These are phyloP conservation scores for Phytophthora brassicae DNA, from an alignment of 352 stramenopile species.

Conservation along the genomic window DNA sequence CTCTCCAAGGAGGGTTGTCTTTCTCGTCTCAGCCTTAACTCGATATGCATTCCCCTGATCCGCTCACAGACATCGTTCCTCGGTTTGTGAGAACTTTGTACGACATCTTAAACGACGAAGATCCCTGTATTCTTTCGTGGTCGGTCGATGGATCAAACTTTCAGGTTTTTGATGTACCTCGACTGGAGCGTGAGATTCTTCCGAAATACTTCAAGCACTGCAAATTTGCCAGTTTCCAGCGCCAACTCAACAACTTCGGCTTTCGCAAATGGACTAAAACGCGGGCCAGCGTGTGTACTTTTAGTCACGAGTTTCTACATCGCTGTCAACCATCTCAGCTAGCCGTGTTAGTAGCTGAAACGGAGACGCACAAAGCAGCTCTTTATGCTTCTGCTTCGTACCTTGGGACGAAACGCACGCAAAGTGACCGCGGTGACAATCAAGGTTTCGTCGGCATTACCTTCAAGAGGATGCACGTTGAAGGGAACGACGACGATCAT, in stretches of 20 bases:
- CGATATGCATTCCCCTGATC: constrained; percentile 16
- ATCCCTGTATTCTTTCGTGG: constrained; percentile 63
- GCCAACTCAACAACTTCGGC: constrained; percentile 92
- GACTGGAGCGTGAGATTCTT: constrained; percentile 85
- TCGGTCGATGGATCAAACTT: constrained; percentile 64
- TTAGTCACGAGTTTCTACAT: constrained; percentile 66
- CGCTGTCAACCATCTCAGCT: constrained; percentile 39
- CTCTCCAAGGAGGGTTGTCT: not conserved
- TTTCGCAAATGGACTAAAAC: constrained; percentile 87
- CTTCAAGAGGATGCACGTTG: constrained; percentile 14
- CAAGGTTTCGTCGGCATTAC: constrained; percentile 2
- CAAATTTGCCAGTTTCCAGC: constrained; percentile 90
- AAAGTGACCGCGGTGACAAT: constrained; percentile 7
- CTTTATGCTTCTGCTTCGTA: constrained; percentile 21
- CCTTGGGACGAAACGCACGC: constrained; percentile 15
- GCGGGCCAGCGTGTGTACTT: constrained; percentile 60
- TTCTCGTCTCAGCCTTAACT: not conserved
- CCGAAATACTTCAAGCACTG: constrained; percentile 92
- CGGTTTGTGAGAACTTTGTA: constrained; percentile 77
- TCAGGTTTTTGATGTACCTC: constrained; percentile 60
- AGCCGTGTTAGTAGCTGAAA: constrained; percentile 13
- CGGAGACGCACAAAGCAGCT: constrained; percentile 24
- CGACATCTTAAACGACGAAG: constrained; percentile 67
- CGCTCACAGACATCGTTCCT: constrained; percentile 43
- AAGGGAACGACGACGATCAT: constrained; percentile 14